Evolutionary conservation across 176 grass and related monocot species (phyloP).

Genomic region (Triticum dicoccoides): DNA sequence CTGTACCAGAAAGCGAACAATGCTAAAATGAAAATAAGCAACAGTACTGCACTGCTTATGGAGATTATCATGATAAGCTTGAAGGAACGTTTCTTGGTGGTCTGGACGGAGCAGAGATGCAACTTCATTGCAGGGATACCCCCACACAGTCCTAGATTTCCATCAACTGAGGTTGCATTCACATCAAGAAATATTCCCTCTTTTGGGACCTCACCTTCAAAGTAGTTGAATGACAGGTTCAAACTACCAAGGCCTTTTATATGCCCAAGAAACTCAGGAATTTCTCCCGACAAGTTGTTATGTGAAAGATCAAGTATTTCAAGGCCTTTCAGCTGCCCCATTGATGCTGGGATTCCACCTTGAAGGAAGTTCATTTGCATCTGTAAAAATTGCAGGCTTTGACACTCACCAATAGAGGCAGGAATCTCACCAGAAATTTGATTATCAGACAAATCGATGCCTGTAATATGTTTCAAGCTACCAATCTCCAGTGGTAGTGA

Average conservation of each 20-base stretch:
- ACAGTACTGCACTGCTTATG: not conserved
- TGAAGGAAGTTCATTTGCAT: conserved; percentile 32
- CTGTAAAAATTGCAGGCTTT: conserved; percentile 31
- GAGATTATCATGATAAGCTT: not conserved
- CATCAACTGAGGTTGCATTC: not conserved
- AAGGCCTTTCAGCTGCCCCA: conserved; percentile 32
- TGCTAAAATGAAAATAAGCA: not conserved
- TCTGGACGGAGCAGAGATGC: not conserved
- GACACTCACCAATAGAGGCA: conserved; percentile 25
- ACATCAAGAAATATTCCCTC: conserved; percentile 40
- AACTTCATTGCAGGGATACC: conserved; percentile 17
- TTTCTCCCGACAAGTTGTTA: conserved; percentile 35
- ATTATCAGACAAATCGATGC: conserved; percentile 38
- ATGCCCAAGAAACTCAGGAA: conserved; percentile 30
- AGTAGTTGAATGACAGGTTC: conserved; percentile 56
- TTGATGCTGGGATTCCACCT: conserved; percentile 30
- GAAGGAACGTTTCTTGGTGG: not conserved
- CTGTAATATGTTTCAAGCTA: conserved; percentile 17
- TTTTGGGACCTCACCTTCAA: conserved; percentile 45
- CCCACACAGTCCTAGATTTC: conserved; percentile 30
- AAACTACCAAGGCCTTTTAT: conserved; percentile 16
- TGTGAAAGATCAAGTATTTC: conserved; percentile 27
- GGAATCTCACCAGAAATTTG: conserved; percentile 47
- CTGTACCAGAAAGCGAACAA: not conserved
- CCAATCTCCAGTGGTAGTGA: conserved; percentile 22